These are phyloP conservation scores for Citrus glauca DNA, from an alignment of 345 rosid species.

Conservation along the genomic window DNA sequence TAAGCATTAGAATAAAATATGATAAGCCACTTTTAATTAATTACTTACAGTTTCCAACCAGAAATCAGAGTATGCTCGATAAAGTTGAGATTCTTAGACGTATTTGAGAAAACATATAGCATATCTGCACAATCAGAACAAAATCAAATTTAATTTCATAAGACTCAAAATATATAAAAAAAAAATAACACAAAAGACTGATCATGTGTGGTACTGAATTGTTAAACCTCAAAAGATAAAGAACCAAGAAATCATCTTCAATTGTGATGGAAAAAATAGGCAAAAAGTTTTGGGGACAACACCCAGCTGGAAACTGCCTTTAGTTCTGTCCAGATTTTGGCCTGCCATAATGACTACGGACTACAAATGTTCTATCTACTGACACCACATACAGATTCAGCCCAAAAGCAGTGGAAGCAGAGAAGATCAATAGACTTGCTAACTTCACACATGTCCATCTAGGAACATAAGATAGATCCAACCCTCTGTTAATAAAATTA, in stretches of 20 bases:
- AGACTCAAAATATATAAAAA: neutral
- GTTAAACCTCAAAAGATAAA: neutral
- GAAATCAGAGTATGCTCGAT: slow-evolving; percentile 70
- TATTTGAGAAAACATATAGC: slow-evolving; percentile 71
- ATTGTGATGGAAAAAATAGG: neutral
- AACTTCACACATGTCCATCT: neutral
- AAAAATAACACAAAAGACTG: neutral
- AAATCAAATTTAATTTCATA: slow-evolving; percentile 10
- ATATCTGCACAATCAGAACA: slow-evolving; percentile 50
- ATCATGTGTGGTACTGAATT: neutral
- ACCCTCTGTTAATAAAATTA: neutral
- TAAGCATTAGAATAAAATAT: neutral
- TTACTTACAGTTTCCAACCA: slow-evolving; percentile 92
- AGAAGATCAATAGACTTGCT: neutral
- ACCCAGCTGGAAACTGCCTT: neutral
- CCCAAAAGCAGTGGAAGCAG: neutral
- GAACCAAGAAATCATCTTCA: neutral
- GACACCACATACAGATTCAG: neutral
- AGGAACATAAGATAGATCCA: neutral
- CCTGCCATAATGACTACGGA: neutral
- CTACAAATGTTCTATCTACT: neutral
- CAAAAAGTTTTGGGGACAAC: neutral
- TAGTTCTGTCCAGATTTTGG: neutral
- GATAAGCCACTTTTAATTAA: neutral
- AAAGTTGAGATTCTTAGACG: slow-evolving; percentile 74